Evolutionary conservation across 2,329 filamentous ascomycete species (phyloP), one percentile per base, ranked within the genome.

Genomic region (Pyrenophora graminea): DNA sequence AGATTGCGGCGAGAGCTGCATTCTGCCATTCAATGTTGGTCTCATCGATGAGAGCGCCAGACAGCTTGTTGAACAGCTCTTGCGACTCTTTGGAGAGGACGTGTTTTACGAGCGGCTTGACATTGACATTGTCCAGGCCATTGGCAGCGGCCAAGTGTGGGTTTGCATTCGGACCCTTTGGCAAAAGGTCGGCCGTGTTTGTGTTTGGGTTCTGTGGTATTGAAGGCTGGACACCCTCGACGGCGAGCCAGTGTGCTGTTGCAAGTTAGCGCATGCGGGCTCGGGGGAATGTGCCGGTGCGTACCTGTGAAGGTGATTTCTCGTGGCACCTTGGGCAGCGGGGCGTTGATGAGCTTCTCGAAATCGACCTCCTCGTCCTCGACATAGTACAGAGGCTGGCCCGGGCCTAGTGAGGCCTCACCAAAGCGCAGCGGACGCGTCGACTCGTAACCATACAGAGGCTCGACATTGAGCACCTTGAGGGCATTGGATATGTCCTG

Each of bases 341-440:
- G 90, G 59, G 91, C 91, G 76, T 99, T 99, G 72, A 99, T 97
- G 61, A 99, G 80, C 79, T 97, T 97, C 78, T 99, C 94, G 70
- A 99, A 97, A 74, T 99, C 94, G 47, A 97, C 88, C 78, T 99
- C 94, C 70, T 99, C 94, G 71, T 99, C 94, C 69, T 99, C 94
- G 32, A 99, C 89, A 72, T 99, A 99, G 75, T 93, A 99, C 18
- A 99, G 79, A 45, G 93, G 91, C 75, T 99, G 94, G 8, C 93
- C 92, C 12, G 92, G 91, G 0, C 94, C 94, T 54, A 99, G 79
- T 51, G 90, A 95, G 3, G 94, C 94, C 75, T 99, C 94, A 44
- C 94, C 94, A 69, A 95, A 99, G 47, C 89, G 85, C 64, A 99
- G 77, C 21, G 92, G 90, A 44, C 93, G 82, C 36, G 90, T 94